Evolutionary conservation across 768 basidiomycete genomes (phyloP), one percentile per base, ranked within the genome.

Genomic region (Megacollybia marginata): DNA sequence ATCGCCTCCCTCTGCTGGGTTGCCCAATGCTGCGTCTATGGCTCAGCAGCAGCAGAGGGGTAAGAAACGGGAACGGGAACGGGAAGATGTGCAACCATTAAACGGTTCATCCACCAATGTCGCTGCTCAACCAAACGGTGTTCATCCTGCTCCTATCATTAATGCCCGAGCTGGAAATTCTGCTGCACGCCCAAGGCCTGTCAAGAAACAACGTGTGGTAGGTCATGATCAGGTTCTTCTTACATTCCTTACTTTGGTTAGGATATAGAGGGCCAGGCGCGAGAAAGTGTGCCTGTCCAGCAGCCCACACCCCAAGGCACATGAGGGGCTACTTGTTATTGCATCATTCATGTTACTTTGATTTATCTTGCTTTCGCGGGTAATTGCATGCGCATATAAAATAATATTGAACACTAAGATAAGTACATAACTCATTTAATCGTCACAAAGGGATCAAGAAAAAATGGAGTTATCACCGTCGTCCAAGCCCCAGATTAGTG

Each of bases 121-220:
- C 5, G 63, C 59, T 10, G 57, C 64, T 16, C 66, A 68, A 15
- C 67, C 69, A 48, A 68, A 69, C 55, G 50, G 50, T 48, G 53
- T 47, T 46, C 45, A 53, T 46, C 59, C 70, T 40, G 66, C 60
- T 52, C 55, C 66, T 33, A 62, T 74, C 13, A 57, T 78, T 13
- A 74, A 74, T 55, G 74, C 81, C 23, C 79, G 79, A 57, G 79
- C 82, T 9, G 85, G 84, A 15, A 71, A 69, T 34, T 72, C 70
- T 8, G 76, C 73, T 43, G 76, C 73, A 12, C 71, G 82, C 49
- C 84, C 85, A 28, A 72, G 86, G 55, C 86, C 86, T 18, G 59
- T 82, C 40, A 89, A 89, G 75, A 88, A 85, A 65, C 84, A 80
- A 59, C 75, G 83, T 53, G 71, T 85, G 80, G 86, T 88, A 56